Percentiles rank a stretch among this genome's conserved stretches.
phyloP scores from a whole-genome alignment of 208 protist genomes.

The Novymonas esmeraldas region DNA sequence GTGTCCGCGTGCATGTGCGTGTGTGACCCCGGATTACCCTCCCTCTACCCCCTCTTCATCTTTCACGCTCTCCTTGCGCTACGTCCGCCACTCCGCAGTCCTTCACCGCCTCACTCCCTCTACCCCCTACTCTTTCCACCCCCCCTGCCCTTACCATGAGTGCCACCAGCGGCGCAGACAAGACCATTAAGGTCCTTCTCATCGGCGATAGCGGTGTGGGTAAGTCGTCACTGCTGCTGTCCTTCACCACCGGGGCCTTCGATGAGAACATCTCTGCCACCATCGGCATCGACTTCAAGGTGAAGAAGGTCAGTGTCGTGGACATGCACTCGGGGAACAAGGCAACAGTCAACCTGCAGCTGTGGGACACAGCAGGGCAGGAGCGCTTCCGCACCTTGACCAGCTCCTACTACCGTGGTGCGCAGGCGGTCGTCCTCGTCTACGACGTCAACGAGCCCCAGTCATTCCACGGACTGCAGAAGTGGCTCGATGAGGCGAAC shows the following conservation, averaged over 20 bases:
- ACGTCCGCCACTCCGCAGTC: no score
- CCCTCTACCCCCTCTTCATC: no score
- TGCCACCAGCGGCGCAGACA: slow-evolving; percentile 13
- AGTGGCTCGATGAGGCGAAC: slow-evolving; percentile 81
- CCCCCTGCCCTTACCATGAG: slow-evolving; percentile 9
- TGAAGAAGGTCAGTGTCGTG: slow-evolving; percentile 70
- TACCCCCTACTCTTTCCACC: not conserved
- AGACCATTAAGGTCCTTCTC: slow-evolving; percentile 85
- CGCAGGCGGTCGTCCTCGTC: slow-evolving; percentile 85
- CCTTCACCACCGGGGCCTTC: slow-evolving; percentile 75
- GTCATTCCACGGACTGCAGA: slow-evolving; percentile 71
- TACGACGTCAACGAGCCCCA: slow-evolving; percentile 86
- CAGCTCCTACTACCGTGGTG: slow-evolving; percentile 83
- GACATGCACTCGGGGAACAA: slow-evolving; percentile 38
- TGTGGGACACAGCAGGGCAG: slow-evolving; percentile 91
- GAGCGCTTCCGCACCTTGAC: slow-evolving; percentile 88
- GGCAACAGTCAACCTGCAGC: slow-evolving; percentile 84
- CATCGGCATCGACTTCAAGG: slow-evolving; percentile 92
- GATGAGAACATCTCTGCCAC: slow-evolving; percentile 65
- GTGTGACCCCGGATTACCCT: no score
- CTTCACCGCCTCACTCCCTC: not conserved
- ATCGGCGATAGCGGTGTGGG: slow-evolving; percentile 86
- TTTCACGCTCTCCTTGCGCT: no score
- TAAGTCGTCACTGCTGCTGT: slow-evolving; percentile 82
- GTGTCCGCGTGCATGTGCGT: no score